Evolutionary conservation across 1,284 basidiomycete species (phyloP).

Genomic region (Trametes pubescens): DNA sequence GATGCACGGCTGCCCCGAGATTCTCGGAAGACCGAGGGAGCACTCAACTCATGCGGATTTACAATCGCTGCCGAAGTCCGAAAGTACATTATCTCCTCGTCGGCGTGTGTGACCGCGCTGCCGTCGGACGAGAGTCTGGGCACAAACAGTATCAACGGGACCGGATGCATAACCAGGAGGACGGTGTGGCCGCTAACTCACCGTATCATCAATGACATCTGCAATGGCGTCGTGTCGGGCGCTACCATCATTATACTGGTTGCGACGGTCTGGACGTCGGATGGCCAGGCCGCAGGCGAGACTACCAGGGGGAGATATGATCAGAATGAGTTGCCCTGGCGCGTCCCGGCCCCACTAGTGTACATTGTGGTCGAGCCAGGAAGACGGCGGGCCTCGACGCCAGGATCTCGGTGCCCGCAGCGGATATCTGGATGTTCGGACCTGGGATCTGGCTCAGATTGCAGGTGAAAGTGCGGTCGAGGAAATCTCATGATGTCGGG

Average conservation of each 20-base stretch:
- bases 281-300: neutral
- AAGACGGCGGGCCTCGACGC: neutral
- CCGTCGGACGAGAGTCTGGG: neutral
- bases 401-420: neutral
- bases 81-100: neutral
- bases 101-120: neutral
- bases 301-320: neutral
- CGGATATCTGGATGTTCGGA: neutral
- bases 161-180: neutral
- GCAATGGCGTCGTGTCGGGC: neutral
- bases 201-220: neutral
- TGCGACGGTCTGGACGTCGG: neutral
- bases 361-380: neutral
- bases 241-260: neutral
- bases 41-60: neutral
- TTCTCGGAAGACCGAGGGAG: neutral
- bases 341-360: slow-evolving; percentile 3
- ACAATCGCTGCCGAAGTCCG: neutral
- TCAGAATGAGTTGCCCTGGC: neutral
- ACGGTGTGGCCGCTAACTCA: neutral
- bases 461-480: neutral
- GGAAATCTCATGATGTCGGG: slow-evolving; percentile 9
- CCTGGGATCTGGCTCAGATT: slow-evolving; percentile 4
- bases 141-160: neutral
- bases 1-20: slow-evolving; percentile 4